Conservation (phyloP, 768 basidiomycete genomes). For the Rhizopogon vinicolor region DNA sequence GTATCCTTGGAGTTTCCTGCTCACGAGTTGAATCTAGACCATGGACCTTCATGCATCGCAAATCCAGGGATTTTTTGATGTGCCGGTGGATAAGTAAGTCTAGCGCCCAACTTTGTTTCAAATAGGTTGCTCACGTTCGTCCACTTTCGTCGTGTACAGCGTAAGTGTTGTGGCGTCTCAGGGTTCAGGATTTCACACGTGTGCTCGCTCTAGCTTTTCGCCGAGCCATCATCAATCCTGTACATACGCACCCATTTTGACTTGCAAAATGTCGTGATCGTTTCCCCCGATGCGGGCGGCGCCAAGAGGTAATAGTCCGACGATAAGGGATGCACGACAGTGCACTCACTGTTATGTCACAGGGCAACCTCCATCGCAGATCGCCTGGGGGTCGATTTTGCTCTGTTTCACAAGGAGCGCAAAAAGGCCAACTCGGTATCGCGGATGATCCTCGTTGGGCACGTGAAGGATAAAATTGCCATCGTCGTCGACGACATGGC, state of each 20-base stretch:
- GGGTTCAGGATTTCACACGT: conserved; percentile 15
- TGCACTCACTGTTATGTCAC: conserved; percentile 15
- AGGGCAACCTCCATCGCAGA: conserved; percentile 98
- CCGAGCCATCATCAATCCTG: conserved; percentile 90
- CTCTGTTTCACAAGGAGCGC: conserved; percentile 98
- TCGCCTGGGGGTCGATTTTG: conserved; percentile 94
- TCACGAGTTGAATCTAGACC: conserved; percentile 47
- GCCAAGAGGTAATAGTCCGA: conserved; percentile 75
- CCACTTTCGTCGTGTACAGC: conserved; percentile 24
- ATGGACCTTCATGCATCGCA: conserved; percentile 99
- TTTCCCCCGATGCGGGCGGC: conserved; percentile 97
- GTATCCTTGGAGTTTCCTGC: conserved; percentile 1
- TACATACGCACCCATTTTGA: conserved; percentile 94
- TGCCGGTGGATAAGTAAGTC: conserved; percentile 98
- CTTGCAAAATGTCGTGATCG: conserved; percentile 83
- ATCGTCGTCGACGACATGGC: conserved; percentile 99
- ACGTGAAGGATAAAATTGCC: conserved; percentile 87
- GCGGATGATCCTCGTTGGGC: conserved; percentile 93
- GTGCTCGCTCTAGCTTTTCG: conserved; percentile 62
- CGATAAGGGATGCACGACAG: not conserved
- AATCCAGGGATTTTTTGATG: conserved; percentile 99
- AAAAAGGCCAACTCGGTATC: conserved; percentile 95
- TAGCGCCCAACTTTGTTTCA: not conserved
- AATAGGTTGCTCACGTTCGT: conserved; percentile 11
- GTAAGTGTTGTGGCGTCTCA: conserved; percentile 36